Evolutionary conservation across 2,329 filamentous ascomycete genomes (phyloP).

Genomic region (Trichoderma cornu-damae): DNA sequence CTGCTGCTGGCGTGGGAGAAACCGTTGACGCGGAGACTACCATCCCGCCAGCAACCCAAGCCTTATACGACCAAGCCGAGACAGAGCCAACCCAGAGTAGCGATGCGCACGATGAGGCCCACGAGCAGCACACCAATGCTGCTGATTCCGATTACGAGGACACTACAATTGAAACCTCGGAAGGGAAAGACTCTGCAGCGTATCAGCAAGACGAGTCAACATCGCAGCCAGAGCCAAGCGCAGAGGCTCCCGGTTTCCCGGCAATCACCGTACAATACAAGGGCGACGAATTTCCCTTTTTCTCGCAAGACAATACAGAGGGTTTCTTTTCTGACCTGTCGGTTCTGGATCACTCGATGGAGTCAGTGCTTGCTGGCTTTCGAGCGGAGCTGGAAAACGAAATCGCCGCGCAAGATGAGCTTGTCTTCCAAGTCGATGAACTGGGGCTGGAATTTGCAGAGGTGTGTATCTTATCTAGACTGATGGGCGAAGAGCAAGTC

Average conservation of each 20-base stretch:
- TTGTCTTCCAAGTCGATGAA: conserved; percentile 48
- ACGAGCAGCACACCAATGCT: conserved; percentile 28
- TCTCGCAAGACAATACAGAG: conserved; percentile 31
- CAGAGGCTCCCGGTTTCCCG: conserved; percentile 27
- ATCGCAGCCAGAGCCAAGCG: conserved; percentile 5
- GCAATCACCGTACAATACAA: conserved; percentile 41
- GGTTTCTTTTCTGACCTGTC: conserved; percentile 43
- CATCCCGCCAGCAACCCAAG: background rate
- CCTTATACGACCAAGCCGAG: background rate
- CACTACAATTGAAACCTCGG: conserved; percentile 16
- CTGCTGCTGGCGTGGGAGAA: background rate
- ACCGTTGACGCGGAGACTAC: background rate
- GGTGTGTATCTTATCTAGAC: conserved; percentile 31
- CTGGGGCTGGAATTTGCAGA: conserved; percentile 50
- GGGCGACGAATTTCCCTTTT: conserved; percentile 41
- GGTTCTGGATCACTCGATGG: conserved; percentile 41
- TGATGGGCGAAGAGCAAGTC: background rate
- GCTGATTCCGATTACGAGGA: conserved; percentile 35
- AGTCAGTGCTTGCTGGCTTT: conserved; percentile 41
- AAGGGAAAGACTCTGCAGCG: conserved; percentile 18
- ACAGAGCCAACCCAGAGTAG: conserved; percentile 10
- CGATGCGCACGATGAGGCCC: conserved; percentile 13
- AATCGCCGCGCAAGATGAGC: conserved; percentile 42
- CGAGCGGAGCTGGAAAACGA: conserved; percentile 44
- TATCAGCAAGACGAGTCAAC: conserved; percentile 15